phyloP scores from a whole-genome alignment of 495 filamentous ascomycete genomes.

The Tuber borchii region DNA sequence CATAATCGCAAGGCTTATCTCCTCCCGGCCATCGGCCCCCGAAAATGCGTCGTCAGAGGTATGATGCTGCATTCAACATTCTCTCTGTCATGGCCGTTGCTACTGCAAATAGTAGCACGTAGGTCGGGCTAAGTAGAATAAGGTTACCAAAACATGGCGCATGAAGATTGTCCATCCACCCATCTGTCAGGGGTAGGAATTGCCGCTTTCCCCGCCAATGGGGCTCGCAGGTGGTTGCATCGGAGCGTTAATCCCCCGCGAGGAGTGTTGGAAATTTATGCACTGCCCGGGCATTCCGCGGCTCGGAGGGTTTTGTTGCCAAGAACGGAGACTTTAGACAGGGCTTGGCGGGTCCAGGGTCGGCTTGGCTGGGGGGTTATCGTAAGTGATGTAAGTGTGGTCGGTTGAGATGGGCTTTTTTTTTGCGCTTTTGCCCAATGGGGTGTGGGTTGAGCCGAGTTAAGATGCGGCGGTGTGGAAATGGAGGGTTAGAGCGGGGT shows the following conservation, averaged over 20 bases:
- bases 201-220: background rate
- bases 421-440: background rate
- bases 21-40: too few relatives aligned
- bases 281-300: background rate
- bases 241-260: background rate
- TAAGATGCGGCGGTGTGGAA: too few relatives aligned
- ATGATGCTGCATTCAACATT: too few relatives aligned
- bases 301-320: background rate
- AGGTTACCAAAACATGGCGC: background rate
- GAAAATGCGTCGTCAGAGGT: too few relatives aligned
- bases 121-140: background rate
- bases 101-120: too few relatives aligned
- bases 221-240: background rate
- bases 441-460: too few relatives aligned
- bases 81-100: too few relatives aligned
- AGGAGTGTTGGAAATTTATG: background rate
- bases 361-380: too few relatives aligned
- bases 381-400: too few relatives aligned
- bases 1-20: too few relatives aligned
- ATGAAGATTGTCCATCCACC: background rate
- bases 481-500: background rate
- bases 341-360: too few relatives aligned
- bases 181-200: background rate
- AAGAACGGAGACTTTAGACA: background rate
- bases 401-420: background rate